Evolutionary conservation across 257 asterid species (phyloP), one percentile per base, ranked within the genome.

Genomic region (Oldenlandia corymbosa): DNA sequence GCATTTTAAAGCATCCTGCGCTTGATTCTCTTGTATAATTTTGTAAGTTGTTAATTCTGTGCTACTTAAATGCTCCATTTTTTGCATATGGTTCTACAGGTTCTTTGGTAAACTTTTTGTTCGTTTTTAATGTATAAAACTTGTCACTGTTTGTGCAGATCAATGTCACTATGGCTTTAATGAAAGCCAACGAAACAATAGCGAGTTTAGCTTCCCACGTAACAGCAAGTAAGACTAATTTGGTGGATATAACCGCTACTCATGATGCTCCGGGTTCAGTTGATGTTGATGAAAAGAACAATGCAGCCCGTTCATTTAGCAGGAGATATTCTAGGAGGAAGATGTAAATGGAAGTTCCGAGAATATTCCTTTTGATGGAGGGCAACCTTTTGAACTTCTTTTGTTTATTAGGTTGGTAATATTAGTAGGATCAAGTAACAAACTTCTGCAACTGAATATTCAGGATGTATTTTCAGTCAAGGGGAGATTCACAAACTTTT

Each of bases 151-250:
- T 75, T 47, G 84, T 78, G n/a, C n/a, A n/a, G n/a, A n/a, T n/a
- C n/a, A n/a, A n/a, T n/a, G n/a, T n/a, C n/a, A n/a, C 62, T 10
- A 3, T 71, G 61, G 30, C 69, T 13, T 51, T 71, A 14, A 24
- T 80, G 54, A 28, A 57, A 36, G 62, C 49, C 36, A 32, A 64
- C 0, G 78, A 65, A 30, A 66, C 54, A 32, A 17, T 52, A 2
- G 39, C 63, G 45, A 54, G 32, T 45, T 49, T 48, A 27, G 57
- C 74, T 34, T 51, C 73, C 12, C 73, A 49, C 59, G n/a, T 34
- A 58, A 23, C 61, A 23, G n/a, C 20, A 3, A 12, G 41, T 23
- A 58, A 16, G 36, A 13, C 28, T 46, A 21, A 28, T 47, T 20
- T 30, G 46, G n/a, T 56, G 21, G 73, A 30, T 12, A 67, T 20